Base-by-base conservation (phyloP, 2,329 filamentous ascomycete species). In the Penicillium sp. region DNA sequence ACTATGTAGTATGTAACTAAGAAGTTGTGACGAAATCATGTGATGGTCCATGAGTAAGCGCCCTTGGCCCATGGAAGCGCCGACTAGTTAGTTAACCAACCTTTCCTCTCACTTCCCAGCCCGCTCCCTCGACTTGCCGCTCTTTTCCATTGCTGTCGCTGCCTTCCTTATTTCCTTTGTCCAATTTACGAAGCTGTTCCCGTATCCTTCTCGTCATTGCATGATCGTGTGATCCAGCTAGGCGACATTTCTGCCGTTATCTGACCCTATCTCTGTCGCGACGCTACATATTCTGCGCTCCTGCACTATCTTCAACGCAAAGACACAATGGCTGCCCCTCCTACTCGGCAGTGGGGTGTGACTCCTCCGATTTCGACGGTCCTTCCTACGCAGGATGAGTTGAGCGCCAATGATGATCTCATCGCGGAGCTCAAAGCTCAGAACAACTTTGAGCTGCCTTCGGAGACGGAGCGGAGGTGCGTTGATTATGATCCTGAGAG, bases 371-470 rank as follows among this genome's bases (percentile, higher is more conserved):
- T 98, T 29, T 95, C 89, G 16, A 78, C 77, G 10, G 75, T 77
- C 18, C 76, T 89, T 20, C 93, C 93, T 4, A 93, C 86, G 1
- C 79, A 85, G 45, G 74, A 79, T 29, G 91, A 98, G 67, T 80
- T 85, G 46, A 78, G 84, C 54, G 80, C 86, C 41, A 94, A 88
- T 59, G 84, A 89, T 56, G 77, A 84, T 46, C 79, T 98, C 36
- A 79, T 95, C 46, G 82, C 87, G 46, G 90, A 96, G 70, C 74
- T 98, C 51, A 89, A 89, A 66, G 77, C 77, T 32, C 87, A 96
- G 70, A 91, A 94, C 70, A 95, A 93, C 42, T 98, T 95, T 61
- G 93, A 97, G 70, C 82, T 81, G 42, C 79, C 82, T 11, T 78
- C 87, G 35, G 93, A 94, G 65, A 95, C 88, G 3, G 79, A 88